phyloP scores from a whole-genome alignment of 2,329 filamentous ascomycete species.

The Passalora sequoiae region DNA sequence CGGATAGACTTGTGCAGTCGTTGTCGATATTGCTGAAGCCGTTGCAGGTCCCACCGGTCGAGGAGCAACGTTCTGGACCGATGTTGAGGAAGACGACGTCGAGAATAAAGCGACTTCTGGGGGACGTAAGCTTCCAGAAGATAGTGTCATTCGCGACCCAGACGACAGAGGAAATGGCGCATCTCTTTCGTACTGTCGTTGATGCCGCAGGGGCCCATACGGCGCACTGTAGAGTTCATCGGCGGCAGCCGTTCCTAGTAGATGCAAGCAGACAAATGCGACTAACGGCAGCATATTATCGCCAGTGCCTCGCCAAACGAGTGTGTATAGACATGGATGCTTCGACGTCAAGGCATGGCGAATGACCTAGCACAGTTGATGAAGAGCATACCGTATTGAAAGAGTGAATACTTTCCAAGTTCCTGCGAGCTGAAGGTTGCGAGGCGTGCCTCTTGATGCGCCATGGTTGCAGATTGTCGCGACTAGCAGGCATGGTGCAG shows the following conservation, averaged over 20 bases:
- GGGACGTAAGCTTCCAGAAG: not conserved
- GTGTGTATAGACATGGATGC: not conserved
- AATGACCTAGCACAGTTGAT: not conserved
- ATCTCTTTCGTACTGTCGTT: slow-evolving; percentile 2
- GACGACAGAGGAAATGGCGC: slow-evolving; percentile 5
- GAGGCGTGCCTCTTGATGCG: slow-evolving; percentile 11
- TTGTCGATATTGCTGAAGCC: too few relatives aligned
- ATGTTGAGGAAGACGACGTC: not conserved
- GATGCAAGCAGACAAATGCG: not conserved
- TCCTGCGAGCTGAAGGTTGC: slow-evolving; percentile 11
- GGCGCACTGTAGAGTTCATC: slow-evolving; percentile 1
- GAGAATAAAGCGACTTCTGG: not conserved
- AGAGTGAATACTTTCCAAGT: slow-evolving; percentile 1
- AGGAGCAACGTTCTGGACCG: not conserved
- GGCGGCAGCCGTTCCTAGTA: not conserved
- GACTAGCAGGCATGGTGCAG: slow-evolving; percentile 17
- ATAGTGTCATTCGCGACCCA: not conserved
- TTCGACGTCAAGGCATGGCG: not conserved
- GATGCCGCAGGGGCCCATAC: slow-evolving; percentile 3
- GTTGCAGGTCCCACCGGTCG: not conserved
- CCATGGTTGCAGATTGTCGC: slow-evolving; percentile 10
- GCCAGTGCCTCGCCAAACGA: not conserved
- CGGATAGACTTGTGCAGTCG: too few relatives aligned
- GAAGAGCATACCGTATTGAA: not conserved
- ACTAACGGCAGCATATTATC: not conserved